Conservation (phyloP, 139 green algal species). For the Micromonas commoda region DNA sequence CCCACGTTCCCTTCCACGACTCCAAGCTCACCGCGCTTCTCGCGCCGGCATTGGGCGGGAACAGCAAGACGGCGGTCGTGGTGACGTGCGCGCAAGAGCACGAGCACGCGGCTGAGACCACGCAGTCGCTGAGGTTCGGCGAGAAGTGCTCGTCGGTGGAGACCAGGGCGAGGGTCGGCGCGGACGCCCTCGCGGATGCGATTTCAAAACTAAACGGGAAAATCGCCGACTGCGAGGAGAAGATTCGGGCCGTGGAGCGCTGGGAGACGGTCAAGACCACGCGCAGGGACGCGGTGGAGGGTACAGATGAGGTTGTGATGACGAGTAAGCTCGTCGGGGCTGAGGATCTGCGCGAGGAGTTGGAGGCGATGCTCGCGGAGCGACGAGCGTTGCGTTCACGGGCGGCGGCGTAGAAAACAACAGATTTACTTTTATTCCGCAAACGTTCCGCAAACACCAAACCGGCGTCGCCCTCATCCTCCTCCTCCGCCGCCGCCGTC, state of each 20-base stretch:
- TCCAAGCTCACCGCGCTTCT: constrained; percentile 30
- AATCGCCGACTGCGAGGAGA: not conserved
- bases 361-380: constrained; percentile 6
- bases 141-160: constrained; percentile 7
- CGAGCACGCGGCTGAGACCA: constrained; percentile 25
- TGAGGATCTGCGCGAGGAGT: not conserved
- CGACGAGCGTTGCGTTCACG: too few relatives aligned
- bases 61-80: constrained; percentile 19
- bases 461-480: too few relatives aligned
- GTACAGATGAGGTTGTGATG: not conserved
- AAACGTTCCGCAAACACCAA: too few relatives aligned
- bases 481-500: too few relatives aligned
- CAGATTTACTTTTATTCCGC: too few relatives aligned
- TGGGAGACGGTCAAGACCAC: not conserved
- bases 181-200: not conserved
- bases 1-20: constrained; percentile 38
- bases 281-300: not conserved
- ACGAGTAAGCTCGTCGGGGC: not conserved
- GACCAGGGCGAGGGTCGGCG: not conserved
- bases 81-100: constrained; percentile 17
- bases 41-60: constrained; percentile 5
- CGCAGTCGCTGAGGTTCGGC: constrained; percentile 33
- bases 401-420: too few relatives aligned
- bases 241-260: not conserved
- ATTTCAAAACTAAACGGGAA: not conserved